Evolutionary conservation across 2,329 filamentous ascomycete genomes (phyloP), one percentile per base, ranked within the genome.

Genomic region (Pochonia chlamydosporia): DNA sequence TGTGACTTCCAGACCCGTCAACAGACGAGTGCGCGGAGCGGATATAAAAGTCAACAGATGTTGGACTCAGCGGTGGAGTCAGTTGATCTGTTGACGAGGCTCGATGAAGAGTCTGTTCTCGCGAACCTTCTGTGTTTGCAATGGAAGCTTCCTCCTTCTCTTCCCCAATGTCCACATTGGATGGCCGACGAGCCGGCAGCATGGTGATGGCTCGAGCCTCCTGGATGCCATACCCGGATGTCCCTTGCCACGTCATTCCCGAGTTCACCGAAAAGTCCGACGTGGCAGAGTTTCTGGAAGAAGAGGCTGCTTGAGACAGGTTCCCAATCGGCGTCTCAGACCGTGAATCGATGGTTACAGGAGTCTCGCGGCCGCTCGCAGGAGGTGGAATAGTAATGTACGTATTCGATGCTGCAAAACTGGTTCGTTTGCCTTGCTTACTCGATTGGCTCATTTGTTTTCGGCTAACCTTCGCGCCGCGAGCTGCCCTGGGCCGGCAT

Each of bases 11-110:
- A 9, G 57, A 52, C 2, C 54, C 55, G n/a, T 68, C 62, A 8
- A 67, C 57, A 0, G 71, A 70, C 3, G 68, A 69, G 10, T 60
- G 61, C 0, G 61, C 59, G 1, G 67, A 64, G 30, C 69, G 67
- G 14, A 73, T 62, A 49, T 69, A 74, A 43, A 74, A 74, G 45
- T 79, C 75, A 4, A 74, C 63, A 6, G 73, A 78, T 2, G 67
- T 69, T 0, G 78, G 78, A 25, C 76, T 79, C 26, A 76, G 52
- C 0, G 77, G 75, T 2, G 73, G 73, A 4, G 75, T 77, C 2
- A 69, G 67, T 47, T 74, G 69, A 9, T 71, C 66, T 1, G 63
- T 60, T 2, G 65, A 60, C 21, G 53, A 54, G 11, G 55, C 33
- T 30, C 21, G 26, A 40, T 40, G 28, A 8, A 20, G n/a, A 4